phyloP scores from a whole-genome alignment of 352 stramenopile species.

The Pythium aquatile region DNA sequence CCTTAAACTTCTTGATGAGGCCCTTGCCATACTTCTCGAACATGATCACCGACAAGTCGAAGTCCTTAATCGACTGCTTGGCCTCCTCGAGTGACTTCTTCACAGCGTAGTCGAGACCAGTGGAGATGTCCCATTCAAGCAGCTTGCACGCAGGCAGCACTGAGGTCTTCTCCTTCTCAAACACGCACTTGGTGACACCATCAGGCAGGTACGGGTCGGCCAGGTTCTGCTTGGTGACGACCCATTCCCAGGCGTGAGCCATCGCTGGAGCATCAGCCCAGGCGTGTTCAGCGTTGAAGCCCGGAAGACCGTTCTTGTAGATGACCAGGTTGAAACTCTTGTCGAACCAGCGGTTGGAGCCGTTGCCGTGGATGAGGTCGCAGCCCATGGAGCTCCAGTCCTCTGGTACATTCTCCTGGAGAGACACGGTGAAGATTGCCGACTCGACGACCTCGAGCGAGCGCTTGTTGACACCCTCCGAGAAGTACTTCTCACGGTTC shows the following conservation, averaged over 20 bases:
- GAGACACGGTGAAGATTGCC: conserved; percentile 72
- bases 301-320: conserved; percentile 93
- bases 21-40: conserved; percentile 90
- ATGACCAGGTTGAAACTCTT: conserved; percentile 96
- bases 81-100: conserved; percentile 54
- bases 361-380: conserved; percentile 81
- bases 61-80: conserved; percentile 72
- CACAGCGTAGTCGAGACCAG: conserved; percentile 49
- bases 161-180: conserved; percentile 45
- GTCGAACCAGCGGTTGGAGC: conserved; percentile 97
- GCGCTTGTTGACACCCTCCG: conserved; percentile 85
- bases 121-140: conserved; percentile 63
- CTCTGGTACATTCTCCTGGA: conserved; percentile 59
- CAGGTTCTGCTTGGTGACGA: conserved; percentile 61
- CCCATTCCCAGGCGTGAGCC: conserved; percentile 81
- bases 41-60: conserved; percentile 88
- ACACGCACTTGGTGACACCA: conserved; percentile 40
- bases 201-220: conserved; percentile 55
- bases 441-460: conserved; percentile 77
- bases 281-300: conserved; percentile 94
- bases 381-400: conserved; percentile 72
- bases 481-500: conserved; percentile 88
- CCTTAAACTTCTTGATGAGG: conserved; percentile 89
- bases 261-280: conserved; percentile 90
- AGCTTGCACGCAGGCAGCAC: conserved; percentile 49